phyloP scores from a whole-genome alignment of 2,329 filamentous ascomycete genomes.

The Pezicula neosporulosa region DNA sequence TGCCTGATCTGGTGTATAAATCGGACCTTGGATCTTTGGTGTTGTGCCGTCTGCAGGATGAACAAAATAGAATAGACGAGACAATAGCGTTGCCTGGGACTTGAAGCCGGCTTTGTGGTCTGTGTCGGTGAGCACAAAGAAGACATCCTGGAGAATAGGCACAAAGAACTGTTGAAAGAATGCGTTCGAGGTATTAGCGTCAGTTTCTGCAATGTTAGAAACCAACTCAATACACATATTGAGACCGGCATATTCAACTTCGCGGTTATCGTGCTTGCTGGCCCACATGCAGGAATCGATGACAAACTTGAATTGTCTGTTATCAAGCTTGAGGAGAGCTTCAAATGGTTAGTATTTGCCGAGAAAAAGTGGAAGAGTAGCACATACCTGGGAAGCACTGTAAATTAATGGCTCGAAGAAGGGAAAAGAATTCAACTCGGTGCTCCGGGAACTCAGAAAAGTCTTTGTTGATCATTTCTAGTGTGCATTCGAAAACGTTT shows the following conservation, averaged over 20 bases:
- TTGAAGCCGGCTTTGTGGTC: constrained; percentile 99
- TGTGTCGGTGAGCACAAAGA: constrained; percentile 95
- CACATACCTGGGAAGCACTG: constrained; percentile 82
- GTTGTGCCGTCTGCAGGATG: constrained; percentile 63
- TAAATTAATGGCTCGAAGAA: constrained; percentile 91
- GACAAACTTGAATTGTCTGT: constrained; percentile 97
- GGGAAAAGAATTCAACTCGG: constrained; percentile 98
- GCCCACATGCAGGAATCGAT: constrained; percentile 99
- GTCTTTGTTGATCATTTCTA: constrained; percentile 99
- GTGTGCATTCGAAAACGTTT: constrained; percentile 95
- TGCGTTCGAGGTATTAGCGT: constrained; percentile 78
- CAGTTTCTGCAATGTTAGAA: constrained; percentile 93
- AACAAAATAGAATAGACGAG: constrained; percentile 96
- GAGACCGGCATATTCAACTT: constrained; percentile 92
- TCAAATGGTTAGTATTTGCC: constrained; percentile 10
- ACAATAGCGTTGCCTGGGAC: constrained; percentile 89
- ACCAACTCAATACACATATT: constrained; percentile 98
- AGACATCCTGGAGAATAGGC: constrained; percentile 92
- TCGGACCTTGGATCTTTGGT: constrained; percentile 87
- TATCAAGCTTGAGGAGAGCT: constrained; percentile 88
- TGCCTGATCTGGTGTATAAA: constrained; percentile 83
- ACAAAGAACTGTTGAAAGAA: constrained; percentile 99
- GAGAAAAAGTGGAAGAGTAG: neutral
- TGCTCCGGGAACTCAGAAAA: constrained; percentile 99
- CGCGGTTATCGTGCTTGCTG: constrained; percentile 99